Evolutionary conservation across 1,139 yeast genomes (phyloP).

Genomic region (Kodamaea plutei): DNA sequence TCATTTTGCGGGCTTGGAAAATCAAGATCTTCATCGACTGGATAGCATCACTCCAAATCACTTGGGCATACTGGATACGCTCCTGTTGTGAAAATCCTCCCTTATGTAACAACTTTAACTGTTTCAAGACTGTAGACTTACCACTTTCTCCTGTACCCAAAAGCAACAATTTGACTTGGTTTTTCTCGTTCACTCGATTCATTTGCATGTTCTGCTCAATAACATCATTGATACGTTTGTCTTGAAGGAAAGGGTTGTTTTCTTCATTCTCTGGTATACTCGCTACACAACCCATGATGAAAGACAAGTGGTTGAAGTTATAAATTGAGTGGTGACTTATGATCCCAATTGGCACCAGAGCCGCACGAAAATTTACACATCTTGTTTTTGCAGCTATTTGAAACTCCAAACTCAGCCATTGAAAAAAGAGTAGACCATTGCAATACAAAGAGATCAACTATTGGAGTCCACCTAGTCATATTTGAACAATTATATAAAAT

Average conservation of each 20-base stretch:
- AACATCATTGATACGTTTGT: slow-evolving; percentile 54
- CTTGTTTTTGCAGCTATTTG: background rate
- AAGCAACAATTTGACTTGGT: slow-evolving; percentile 61
- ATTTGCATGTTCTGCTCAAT: slow-evolving; percentile 63
- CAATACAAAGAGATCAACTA: background rate
- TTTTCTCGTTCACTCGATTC: slow-evolving; percentile 45
- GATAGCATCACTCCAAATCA: slow-evolving; percentile 92
- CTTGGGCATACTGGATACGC: slow-evolving; percentile 74
- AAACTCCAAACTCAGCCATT: background rate
- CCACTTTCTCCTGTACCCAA: slow-evolving; percentile 97
- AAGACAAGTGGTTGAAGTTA: background rate
- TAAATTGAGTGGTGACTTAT: background rate
- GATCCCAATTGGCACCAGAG: too few species aligned
- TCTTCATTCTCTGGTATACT: slow-evolving; percentile 50
- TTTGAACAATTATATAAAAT: too few species aligned
- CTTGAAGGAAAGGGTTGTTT: slow-evolving; percentile 47
- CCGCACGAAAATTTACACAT: slow-evolving; percentile 13
- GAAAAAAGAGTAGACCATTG: background rate
- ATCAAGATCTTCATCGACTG: slow-evolving; percentile 84
- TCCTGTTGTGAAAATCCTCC: slow-evolving; percentile 83
- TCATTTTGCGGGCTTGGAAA: slow-evolving; percentile 62
- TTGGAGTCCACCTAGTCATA: too few species aligned
- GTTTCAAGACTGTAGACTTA: slow-evolving; percentile 92
- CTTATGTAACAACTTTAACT: slow-evolving; percentile 79
- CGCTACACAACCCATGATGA: slow-evolving; percentile 65